Evolutionary conservation across 768 basidiomycete genomes (phyloP).

Genomic region (Rossbeevera mucosa): DNA sequence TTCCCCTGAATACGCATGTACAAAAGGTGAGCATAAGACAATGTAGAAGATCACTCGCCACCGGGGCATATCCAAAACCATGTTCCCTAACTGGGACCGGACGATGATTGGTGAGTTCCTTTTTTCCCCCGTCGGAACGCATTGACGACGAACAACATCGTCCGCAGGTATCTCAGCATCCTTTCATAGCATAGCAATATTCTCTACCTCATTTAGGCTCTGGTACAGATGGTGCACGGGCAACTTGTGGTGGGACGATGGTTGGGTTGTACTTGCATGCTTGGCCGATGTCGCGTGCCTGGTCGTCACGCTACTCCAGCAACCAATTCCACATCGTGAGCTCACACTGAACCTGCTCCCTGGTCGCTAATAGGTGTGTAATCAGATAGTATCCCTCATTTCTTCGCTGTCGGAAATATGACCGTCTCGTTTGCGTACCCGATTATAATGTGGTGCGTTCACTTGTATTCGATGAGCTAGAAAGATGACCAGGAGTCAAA

Average conservation of each 20-base stretch:
- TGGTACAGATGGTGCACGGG: slow-evolving; percentile 17
- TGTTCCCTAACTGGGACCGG: slow-evolving; percentile 15
- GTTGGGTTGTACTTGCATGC: slow-evolving; percentile 15
- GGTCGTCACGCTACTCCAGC: slow-evolving; percentile 3
- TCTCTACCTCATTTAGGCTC: slow-evolving; percentile 21
- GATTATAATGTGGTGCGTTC: slow-evolving; percentile 13
- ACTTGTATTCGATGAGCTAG: neutral
- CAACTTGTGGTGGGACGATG: slow-evolving; percentile 27
- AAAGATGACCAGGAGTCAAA: neutral
- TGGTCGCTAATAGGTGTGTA: neutral
- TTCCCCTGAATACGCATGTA: neutral
- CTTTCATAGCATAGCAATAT: slow-evolving; percentile 21
- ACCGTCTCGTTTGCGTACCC: slow-evolving; percentile 18
- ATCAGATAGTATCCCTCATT: slow-evolving; percentile 4
- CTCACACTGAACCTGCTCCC: neutral
- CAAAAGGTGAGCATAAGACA: neutral
- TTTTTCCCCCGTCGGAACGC: neutral
- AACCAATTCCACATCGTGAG: slow-evolving; percentile 9
- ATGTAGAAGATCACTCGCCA: neutral
- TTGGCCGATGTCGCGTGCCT: slow-evolving; percentile 12
- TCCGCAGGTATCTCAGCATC: slow-evolving; percentile 10
- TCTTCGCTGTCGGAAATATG: slow-evolving; percentile 7
- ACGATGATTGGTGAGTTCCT: slow-evolving; percentile 10
- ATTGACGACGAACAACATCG: slow-evolving; percentile 1
- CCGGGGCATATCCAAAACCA: neutral